Percentiles rank a stretch among this genome's conserved stretches.
These are phyloP conservation scores for Colletotrichum tropicale DNA, from an alignment of 2,329 filamentous ascomycete genomes.

Conservation along the genomic window DNA sequence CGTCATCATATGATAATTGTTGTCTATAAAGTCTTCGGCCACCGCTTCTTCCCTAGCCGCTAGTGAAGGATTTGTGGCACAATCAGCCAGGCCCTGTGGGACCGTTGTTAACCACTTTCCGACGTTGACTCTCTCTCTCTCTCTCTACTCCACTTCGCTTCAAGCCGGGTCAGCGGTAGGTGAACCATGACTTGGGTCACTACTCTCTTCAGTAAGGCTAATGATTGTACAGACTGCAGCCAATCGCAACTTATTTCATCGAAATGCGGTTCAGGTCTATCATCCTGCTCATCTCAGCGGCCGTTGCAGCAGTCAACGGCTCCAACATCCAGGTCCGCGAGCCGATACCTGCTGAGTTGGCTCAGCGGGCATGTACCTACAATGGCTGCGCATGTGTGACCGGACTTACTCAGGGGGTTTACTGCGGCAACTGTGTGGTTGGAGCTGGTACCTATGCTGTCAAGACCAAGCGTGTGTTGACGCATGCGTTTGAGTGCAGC, in stretches of 20 bases:
- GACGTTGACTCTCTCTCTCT: background rate
- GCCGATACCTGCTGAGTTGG: constrained; percentile 1
- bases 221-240: background rate
- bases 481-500: constrained; percentile 26
- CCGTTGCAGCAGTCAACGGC: background rate
- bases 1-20: background rate
- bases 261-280: background rate
- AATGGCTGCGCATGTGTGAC: constrained; percentile 25
- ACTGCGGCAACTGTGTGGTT: constrained; percentile 26
- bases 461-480: constrained; percentile 22
- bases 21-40: background rate
- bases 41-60: background rate
- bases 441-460: constrained; percentile 25
- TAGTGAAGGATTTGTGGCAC: background rate
- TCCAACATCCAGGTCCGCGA: background rate
- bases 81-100: background rate
- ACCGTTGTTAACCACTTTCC: background rate
- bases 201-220: background rate
- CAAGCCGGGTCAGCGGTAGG: background rate
- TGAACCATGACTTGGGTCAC: background rate
- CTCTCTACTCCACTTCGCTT: background rate
- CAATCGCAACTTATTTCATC: background rate
- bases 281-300: background rate
- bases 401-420: constrained; percentile 22
- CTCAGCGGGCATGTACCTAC: constrained; percentile 18